A percentile compares a stretch with the other conserved stretches of the same genome.
Conservation (phyloP, 345 rosid genomes). For the Erodium maritimum region DNA sequence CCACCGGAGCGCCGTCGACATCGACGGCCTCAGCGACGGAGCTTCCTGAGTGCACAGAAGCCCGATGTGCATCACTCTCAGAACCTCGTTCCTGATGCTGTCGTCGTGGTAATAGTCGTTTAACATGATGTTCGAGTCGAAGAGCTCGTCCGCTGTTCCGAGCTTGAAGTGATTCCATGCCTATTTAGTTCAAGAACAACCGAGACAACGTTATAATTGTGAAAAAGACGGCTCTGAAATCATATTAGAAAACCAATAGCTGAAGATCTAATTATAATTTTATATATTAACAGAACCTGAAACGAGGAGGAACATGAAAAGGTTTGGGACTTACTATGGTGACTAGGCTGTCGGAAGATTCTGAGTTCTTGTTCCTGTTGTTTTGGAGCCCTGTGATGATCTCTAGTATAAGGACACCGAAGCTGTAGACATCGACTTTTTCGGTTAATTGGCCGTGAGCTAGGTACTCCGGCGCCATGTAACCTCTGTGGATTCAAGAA, state of each 20-base stretch:
- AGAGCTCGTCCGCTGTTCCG: constrained; percentile 54
- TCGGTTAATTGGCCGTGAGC: constrained; percentile 94
- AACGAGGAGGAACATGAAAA: not conserved
- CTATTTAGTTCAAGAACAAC: constrained; percentile 16
- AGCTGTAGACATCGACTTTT: constrained; percentile 83
- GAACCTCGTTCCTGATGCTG: constrained; percentile 38
- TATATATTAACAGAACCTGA: too few relatives aligned
- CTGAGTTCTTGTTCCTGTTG: constrained; percentile 55
- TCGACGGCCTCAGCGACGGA: constrained; percentile 58
- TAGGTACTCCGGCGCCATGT: constrained; percentile 93
- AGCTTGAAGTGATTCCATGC: constrained; percentile 68
- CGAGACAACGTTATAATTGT: too few relatives aligned
- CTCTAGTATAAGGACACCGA: constrained; percentile 77
- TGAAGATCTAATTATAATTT: too few relatives aligned
- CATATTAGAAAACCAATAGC: too few relatives aligned
- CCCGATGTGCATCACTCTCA: constrained; percentile 59
- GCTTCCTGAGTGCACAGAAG: constrained; percentile 79
- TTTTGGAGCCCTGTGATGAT: constrained; percentile 70
- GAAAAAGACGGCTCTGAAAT: not conserved
- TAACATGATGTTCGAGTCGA: constrained; percentile 52
- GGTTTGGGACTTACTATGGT: constrained; percentile 64
- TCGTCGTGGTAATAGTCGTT: constrained; percentile 22
- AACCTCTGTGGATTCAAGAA: constrained; percentile 41
- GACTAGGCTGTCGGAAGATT: constrained; percentile 68
- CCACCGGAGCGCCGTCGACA: constrained; percentile 69